Conservation (phyloP, 2,329 filamentous ascomycete genomes). For the Colletotrichum spinosum region DNA sequence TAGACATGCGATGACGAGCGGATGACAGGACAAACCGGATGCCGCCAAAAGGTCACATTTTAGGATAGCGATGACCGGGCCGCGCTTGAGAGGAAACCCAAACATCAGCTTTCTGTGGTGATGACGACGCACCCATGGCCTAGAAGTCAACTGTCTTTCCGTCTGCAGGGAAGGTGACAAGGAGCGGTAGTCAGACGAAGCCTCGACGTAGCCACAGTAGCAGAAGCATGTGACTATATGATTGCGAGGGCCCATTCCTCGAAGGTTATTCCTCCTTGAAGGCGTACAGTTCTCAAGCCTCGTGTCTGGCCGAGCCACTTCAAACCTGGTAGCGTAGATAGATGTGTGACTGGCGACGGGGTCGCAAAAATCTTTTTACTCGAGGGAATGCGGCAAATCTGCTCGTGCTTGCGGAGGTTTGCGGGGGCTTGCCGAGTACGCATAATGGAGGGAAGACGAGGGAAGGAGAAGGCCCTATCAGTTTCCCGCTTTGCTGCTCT, state of each 20-base stretch:
- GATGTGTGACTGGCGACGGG: too few species aligned
- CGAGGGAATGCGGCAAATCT: too few species aligned
- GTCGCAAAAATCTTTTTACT: too few species aligned
- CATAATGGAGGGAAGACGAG: too few species aligned
- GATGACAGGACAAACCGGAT: constrained; percentile 19
- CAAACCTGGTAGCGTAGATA: too few species aligned
- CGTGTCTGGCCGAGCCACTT: too few species aligned
- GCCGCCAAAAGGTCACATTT: constrained; percentile 2
- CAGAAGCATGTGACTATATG: constrained; percentile 17
- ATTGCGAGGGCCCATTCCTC: neutral
- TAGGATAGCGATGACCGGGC: neutral
- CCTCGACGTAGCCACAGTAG: neutral
- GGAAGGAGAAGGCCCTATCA: too few species aligned
- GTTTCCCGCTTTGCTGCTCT: too few species aligned
- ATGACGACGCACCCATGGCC: neutral
- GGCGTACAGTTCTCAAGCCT: too few species aligned
- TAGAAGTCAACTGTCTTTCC: neutral
- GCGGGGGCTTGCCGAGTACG: too few species aligned
- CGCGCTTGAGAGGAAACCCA: neutral
- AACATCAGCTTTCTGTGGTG: neutral
- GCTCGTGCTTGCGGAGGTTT: too few species aligned
- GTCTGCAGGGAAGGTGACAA: neutral
- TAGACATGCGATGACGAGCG: constrained; percentile 17
- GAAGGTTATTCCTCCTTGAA: too few species aligned
- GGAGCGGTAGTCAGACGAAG: neutral